Conservation (phyloP, 1,284 basidiomycete species). For the Kalmanozyma brasiliensis region DNA sequence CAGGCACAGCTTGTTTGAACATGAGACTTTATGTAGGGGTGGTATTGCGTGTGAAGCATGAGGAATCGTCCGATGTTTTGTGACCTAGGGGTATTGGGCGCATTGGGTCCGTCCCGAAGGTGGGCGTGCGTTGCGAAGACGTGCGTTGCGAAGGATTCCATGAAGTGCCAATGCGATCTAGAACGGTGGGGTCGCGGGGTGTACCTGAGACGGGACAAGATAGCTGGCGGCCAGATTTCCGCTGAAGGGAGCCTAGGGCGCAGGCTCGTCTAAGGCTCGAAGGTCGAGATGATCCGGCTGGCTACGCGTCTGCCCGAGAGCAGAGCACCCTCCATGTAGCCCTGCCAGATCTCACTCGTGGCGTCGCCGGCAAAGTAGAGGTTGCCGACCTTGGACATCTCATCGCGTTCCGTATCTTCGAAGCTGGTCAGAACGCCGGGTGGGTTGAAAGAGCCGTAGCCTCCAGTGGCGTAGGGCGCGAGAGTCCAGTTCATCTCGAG, state of each 20-base stretch:
- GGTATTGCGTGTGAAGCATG: no score
- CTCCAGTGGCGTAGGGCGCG: slow-evolving; percentile 36
- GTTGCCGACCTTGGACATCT: slow-evolving; percentile 33
- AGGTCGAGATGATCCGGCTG: slow-evolving; percentile 22
- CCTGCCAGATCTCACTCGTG: slow-evolving; percentile 43
- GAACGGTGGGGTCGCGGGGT: no score
- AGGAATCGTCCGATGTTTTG: no score
- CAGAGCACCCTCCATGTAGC: slow-evolving; percentile 48
- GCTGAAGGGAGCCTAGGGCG: not conserved
- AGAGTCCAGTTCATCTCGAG: slow-evolving; percentile 43
- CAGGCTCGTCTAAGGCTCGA: slow-evolving; percentile 10
- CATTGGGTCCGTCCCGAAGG: no score
- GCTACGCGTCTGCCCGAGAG: slow-evolving; percentile 35
- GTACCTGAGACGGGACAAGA: no score
- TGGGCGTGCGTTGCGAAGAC: no score
- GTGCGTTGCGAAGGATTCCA: not conserved
- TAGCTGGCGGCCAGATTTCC: no score
- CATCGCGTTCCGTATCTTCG: slow-evolving; percentile 29
- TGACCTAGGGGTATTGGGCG: slow-evolving; percentile 7
- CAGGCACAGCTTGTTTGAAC: no score
- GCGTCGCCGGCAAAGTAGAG: slow-evolving; percentile 44
- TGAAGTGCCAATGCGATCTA: no score
- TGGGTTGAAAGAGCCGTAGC: slow-evolving; percentile 41
- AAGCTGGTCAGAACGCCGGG: slow-evolving; percentile 44
- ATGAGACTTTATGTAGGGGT: no score